Conservation (phyloP, 2,329 filamentous ascomycete species). For the Zasmidium angulare region DNA sequence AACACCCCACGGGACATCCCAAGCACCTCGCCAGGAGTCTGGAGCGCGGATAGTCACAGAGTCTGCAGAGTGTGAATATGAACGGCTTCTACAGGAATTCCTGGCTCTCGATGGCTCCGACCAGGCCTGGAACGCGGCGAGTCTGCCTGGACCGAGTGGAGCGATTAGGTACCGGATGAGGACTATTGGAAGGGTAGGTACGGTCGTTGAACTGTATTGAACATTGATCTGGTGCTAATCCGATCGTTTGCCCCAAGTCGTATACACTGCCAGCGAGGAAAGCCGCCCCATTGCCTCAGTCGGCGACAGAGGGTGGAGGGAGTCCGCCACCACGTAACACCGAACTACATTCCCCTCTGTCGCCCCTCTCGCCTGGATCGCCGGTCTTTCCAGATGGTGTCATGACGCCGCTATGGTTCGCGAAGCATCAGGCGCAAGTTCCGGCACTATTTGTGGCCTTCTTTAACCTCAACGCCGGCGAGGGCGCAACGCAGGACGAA, state of each 20-base stretch:
- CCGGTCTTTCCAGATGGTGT: slow-evolving; percentile 86
- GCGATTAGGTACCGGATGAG: slow-evolving; percentile 30
- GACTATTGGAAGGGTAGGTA: slow-evolving; percentile 60
- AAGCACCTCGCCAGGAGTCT: slow-evolving; percentile 24
- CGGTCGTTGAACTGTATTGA: background rate
- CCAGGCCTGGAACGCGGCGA: slow-evolving; percentile 28
- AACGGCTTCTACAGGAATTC: slow-evolving; percentile 54
- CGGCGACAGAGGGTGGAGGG: slow-evolving; percentile 39
- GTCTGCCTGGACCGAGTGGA: slow-evolving; percentile 27
- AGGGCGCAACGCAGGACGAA: slow-evolving; percentile 78
- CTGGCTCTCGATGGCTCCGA: slow-evolving; percentile 47
- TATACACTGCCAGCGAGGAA: slow-evolving; percentile 63
- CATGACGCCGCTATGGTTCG: slow-evolving; percentile 77
- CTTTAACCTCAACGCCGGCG: slow-evolving; percentile 72
- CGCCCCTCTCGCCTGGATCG: slow-evolving; percentile 81
- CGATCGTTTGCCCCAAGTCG: too few species aligned
- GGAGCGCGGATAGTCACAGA: slow-evolving; percentile 28
- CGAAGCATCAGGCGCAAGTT: slow-evolving; percentile 82
- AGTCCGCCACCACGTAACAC: slow-evolving; percentile 34
- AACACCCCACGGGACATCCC: slow-evolving; percentile 31
- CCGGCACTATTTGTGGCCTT: slow-evolving; percentile 80
- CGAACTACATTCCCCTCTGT: slow-evolving; percentile 85
- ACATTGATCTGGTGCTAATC: too few species aligned
- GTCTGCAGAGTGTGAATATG: slow-evolving; percentile 28
- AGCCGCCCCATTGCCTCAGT: slow-evolving; percentile 58